Conservation (phyloP, 176 grass and related monocot genomes). For the Aegilops umbellulata region DNA sequence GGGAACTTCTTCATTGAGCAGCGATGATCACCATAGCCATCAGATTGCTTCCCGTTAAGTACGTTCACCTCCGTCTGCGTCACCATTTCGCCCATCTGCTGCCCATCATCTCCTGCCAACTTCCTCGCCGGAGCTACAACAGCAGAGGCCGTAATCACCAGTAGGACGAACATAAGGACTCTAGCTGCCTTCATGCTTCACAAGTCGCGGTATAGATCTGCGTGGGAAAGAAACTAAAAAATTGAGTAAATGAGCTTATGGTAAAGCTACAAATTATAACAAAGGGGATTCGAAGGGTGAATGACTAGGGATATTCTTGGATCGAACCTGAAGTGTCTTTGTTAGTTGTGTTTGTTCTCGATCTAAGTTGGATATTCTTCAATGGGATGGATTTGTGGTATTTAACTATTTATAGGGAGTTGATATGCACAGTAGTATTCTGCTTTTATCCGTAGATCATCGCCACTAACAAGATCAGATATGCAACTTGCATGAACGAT, state of each 20-base stretch:
- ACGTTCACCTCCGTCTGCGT: background rate
- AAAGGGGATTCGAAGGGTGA: background rate
- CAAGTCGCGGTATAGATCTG: background rate
- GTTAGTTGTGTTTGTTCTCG: background rate
- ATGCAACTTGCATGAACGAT: background rate
- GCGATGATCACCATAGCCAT: too few species aligned
- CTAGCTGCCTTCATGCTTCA: slow-evolving; percentile 14
- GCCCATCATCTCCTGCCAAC: background rate
- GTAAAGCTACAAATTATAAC: background rate
- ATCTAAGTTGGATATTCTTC: background rate
- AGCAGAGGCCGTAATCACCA: background rate
- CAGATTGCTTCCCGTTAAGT: too few species aligned
- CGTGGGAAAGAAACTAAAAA: background rate
- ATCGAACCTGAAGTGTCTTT: background rate
- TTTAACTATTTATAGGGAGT: slow-evolving; percentile 31
- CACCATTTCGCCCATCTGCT: background rate
- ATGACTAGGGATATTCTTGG: too few species aligned
- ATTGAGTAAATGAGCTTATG: background rate
- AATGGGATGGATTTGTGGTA: background rate
- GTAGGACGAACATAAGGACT: background rate
- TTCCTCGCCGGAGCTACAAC: background rate
- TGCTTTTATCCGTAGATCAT: background rate
- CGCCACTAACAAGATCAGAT: background rate
- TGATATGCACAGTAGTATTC: background rate
- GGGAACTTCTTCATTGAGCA: too few species aligned